Base-by-base conservation (phyloP, 2,329 filamentous ascomycete genomes). In the Aplosporella prunicola region DNA sequence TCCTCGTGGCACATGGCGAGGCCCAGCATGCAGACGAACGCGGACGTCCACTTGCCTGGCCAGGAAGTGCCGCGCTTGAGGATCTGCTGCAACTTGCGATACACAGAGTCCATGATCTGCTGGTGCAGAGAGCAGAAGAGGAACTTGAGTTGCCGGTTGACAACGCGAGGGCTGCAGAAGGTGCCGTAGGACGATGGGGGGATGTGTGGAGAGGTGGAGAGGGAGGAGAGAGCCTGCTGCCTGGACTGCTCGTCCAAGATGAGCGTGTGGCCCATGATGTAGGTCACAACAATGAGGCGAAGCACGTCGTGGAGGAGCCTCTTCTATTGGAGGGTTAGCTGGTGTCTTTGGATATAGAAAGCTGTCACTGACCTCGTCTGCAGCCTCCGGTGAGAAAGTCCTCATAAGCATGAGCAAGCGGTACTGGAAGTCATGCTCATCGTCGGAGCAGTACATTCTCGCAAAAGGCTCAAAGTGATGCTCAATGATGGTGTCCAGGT, bases 101-200 rank as follows among this genome's bases (percentile, higher is more conserved):
- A 55, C 8, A 68, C 56, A 6, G 56, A 53, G 14, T 55, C 49
- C 46, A 65, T 62, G 32, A 63, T 62, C 11, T 53, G 47, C 20
- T 56, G 54, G 36, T 67, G 66, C 11, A 69, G 51, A 15, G 58
- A 47, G 10, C 52, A 51, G 52, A 68, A 69, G 53, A 68, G 66
- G 55, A 66, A 67, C 43, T 70, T 70, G 11, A 70, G 55, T 43
- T 70, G 67, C 10, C 63, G 58, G 37, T 65, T 67, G 9, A 66
- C 66, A 46, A 70, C 62, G 36, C 64, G 60, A 2, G 66, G 64
- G 4, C 56, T 57, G n/a, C 55, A 60, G 43, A 49, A 55, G 18
- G 51, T 52, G 18, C 50, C 44, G 40, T 57, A 58, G 24, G 50
- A 42, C 17, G 47, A 43, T 18, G 55, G 57, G 43, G 69, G 55